Evolutionary conservation across 305 asterid genomes (phyloP), one percentile per base, ranked within the genome.

Genomic region (Caryopteris hybrid): DNA sequence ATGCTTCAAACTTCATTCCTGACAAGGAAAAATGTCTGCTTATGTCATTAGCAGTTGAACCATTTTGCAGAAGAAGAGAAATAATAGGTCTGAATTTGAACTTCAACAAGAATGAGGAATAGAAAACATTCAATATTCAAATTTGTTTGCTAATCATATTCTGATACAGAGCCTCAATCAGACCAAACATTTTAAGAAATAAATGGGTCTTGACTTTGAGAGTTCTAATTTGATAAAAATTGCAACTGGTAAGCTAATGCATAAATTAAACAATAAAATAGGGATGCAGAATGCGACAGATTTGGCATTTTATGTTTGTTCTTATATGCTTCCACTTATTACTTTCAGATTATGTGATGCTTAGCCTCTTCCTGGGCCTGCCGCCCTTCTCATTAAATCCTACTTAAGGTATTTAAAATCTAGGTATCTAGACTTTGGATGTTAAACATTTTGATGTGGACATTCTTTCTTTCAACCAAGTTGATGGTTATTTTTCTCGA

Each of bases 261-360:
- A n/a, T 33, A n/a, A 27, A 23, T 16, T 14, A 10, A 42, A 43
- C 46, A 6, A 41, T 10, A 27, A 58, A 31, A 69, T 3, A 9
- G 1, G n/a, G n/a, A n/a, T n/a, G 41, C 52, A 36, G 17, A 10
- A 45, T 20, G 51, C 48, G 62, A 41, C 45, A 57, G 63, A 31
- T 66, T 69, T 61, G 80, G 63, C 66, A 46, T 21, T 50, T 60
- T 53, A 39, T 27, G 48, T 68, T 71, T 66, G 77, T 53, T 39
- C 38, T 61, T 12, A 5, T 39, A 17, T 72, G 38, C 18, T 22
- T 34, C 23, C 22, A 47, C 10, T 61, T 38, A 3, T 11, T 29
- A 22, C 7, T 18, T 52, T 7, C n/a, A 9, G 14, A 20, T 34
- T 14, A 54, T 12, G 33, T 27, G 27, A 29, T 31, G 23, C 47